Evolutionary conservation across 805 yeast species (phyloP).

Genomic region (Saturnispora diversa): DNA sequence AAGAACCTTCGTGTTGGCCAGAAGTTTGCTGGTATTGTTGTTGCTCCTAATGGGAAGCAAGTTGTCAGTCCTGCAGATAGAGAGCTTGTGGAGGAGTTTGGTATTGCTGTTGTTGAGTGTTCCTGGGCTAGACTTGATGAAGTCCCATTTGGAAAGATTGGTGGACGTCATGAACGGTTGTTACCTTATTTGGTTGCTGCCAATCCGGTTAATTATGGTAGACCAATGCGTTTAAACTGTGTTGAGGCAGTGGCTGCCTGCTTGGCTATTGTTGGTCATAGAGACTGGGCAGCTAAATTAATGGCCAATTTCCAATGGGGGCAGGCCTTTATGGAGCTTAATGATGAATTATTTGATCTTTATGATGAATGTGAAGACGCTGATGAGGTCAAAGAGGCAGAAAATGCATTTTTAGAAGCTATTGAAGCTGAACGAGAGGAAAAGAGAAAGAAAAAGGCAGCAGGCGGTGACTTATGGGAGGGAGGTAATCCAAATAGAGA

Average conservation of each 20-base stretch:
- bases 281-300: constrained; percentile 78
- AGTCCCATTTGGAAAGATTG: constrained; percentile 87
- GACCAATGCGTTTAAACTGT: constrained; percentile 92
- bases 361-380: constrained; percentile 79
- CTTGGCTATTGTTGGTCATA: constrained; percentile 85
- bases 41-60: constrained; percentile 84
- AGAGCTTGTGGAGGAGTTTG: constrained; percentile 65
- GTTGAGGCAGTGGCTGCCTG: constrained; percentile 98
- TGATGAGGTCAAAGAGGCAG: constrained; percentile 62
- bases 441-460: constrained; percentile 42
- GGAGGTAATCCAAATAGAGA: constrained; percentile 67
- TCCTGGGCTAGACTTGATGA: constrained; percentile 98
- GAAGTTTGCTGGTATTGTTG: constrained; percentile 83
- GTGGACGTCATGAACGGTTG: constrained; percentile 81
- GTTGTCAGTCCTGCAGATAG: constrained; percentile 86
- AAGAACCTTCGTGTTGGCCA: constrained; percentile 81
- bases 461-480: constrained; percentile 61
- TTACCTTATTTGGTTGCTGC: constrained; percentile 93
- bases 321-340: constrained; percentile 71
- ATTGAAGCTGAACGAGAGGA: constrained; percentile 60
- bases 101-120: constrained; percentile 98
- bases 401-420: constrained; percentile 62
- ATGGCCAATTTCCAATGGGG: constrained; percentile 90
- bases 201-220: constrained; percentile 93
- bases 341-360: constrained; percentile 64